Evolutionary conservation across 345 rosid genomes (phyloP).

Genomic region (Gossypium mustelinum): DNA sequence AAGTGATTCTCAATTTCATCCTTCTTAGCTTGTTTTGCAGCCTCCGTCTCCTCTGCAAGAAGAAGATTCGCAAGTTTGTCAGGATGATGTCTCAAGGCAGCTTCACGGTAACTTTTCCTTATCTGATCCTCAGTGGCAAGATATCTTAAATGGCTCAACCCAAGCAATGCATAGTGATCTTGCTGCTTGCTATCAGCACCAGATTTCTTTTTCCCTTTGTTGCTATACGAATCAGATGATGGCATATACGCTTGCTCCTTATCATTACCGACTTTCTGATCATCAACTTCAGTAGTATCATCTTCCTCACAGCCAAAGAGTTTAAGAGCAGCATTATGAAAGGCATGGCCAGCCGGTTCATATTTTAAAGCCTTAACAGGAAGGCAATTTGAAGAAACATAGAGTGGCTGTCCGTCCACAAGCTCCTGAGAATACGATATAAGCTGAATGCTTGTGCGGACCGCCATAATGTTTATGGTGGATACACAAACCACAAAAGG

Average conservation of each 20-base stretch:
- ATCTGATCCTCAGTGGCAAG: slow-evolving; percentile 99
- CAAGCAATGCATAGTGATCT: slow-evolving; percentile 92
- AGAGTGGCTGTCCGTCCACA: slow-evolving; percentile 64
- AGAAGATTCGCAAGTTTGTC: slow-evolving; percentile 89
- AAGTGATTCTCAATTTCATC: slow-evolving; percentile 88
- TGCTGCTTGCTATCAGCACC: slow-evolving; percentile 66
- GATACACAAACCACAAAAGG: not conserved
- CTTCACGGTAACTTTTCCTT: slow-evolving; percentile 80
- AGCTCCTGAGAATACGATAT: slow-evolving; percentile 79
- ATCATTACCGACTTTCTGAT: slow-evolving; percentile 50
- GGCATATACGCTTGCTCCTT: slow-evolving; percentile 59
- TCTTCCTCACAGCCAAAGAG: slow-evolving; percentile 70
- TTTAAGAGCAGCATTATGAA: slow-evolving; percentile 80
- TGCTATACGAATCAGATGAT: slow-evolving; percentile 67
- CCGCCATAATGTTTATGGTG: slow-evolving; percentile 30
- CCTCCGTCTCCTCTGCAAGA: slow-evolving; percentile 83
- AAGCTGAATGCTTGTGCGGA: slow-evolving; percentile 37
- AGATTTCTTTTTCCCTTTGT: slow-evolving; percentile 81
- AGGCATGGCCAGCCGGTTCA: slow-evolving; percentile 95
- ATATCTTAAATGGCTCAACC: slow-evolving; percentile 85
- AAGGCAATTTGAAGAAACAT: slow-evolving; percentile 70
- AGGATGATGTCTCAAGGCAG: slow-evolving; percentile 89
- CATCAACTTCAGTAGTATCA: slow-evolving; percentile 36
- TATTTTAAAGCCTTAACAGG: slow-evolving; percentile 68
- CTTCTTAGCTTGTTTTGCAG: slow-evolving; percentile 87